A percentile compares a stretch with the other conserved stretches of the same genome.
Conservation (phyloP, 208 protist genomes). For the Trypanosoma mega region DNA sequence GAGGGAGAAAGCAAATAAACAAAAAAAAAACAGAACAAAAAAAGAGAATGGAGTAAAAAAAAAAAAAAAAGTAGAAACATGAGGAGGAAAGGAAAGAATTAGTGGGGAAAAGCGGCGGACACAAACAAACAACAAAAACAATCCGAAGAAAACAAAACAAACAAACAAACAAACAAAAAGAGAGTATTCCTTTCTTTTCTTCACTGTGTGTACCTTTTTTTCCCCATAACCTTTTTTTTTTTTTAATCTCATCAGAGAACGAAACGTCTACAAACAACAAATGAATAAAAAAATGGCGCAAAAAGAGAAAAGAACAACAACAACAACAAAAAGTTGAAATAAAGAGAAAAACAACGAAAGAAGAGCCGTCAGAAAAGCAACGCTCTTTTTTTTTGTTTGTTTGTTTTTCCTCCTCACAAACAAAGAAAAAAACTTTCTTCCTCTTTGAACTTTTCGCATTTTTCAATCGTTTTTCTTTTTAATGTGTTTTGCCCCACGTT, state of each 20-base stretch:
- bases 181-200: background rate
- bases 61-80: background rate
- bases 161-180: background rate
- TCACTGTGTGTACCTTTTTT: background rate
- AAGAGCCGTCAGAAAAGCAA: background rate
- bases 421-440: background rate
- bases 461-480: too few species aligned
- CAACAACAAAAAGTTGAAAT: background rate
- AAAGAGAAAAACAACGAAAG: too few species aligned
- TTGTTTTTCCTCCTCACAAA: too few species aligned
- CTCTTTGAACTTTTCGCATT: too few species aligned
- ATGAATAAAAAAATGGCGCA: background rate
- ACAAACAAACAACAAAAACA: constrained; percentile 4
- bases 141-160: background rate
- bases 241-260: background rate
- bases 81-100: background rate
- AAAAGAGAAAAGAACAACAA: background rate
- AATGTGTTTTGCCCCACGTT: constrained; percentile 1
- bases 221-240: background rate
- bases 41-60: constrained; percentile 3
- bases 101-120: constrained; percentile 2
- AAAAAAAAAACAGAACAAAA: background rate
- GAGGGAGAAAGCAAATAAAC: background rate
- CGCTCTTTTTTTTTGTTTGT: background rate
- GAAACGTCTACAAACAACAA: background rate